phyloP scores from a whole-genome alignment of 2,329 filamentous ascomycete species.

The Raffaelea ambrosiae region DNA sequence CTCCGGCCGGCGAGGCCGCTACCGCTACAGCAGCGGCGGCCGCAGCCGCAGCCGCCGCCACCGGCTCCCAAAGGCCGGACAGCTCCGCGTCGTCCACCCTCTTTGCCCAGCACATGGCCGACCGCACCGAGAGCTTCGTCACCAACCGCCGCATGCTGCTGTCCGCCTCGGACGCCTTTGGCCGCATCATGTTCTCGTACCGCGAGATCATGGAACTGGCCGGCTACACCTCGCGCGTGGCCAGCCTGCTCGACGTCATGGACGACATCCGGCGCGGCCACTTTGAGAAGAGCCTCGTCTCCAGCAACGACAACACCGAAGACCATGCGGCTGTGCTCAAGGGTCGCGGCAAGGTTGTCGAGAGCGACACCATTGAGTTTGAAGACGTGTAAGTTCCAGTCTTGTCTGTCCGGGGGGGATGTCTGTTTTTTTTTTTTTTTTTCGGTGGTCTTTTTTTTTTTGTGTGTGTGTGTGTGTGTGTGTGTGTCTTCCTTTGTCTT shows the following conservation, averaged over 20 bases:
- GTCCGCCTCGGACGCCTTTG: constrained; percentile 90
- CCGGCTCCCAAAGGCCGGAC: not conserved
- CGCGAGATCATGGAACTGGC: constrained; percentile 95
- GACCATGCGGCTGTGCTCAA: constrained; percentile 76
- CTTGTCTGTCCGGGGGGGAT: too few species aligned
- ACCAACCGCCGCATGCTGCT: constrained; percentile 89
- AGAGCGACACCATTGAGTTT: constrained; percentile 79
- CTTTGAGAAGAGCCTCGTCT: constrained; percentile 95
- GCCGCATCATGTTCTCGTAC: constrained; percentile 95
- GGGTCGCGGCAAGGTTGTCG: constrained; percentile 71
- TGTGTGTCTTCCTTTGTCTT: not conserved
- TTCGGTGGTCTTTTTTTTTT: not conserved
- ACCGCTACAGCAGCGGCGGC: constrained; percentile 32
- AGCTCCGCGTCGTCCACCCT: not conserved
- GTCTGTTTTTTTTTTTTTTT: not conserved
- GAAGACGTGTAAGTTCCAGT: constrained; percentile 55
- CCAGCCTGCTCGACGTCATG: constrained; percentile 86
- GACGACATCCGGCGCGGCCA: constrained; percentile 82
- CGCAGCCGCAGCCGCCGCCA: not conserved
- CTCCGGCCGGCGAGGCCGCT: too few species aligned
- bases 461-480: not conserved
- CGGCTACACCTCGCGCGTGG: constrained; percentile 88
- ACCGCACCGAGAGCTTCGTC: constrained; percentile 71
- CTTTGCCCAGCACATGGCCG: constrained; percentile 49
- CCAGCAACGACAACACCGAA: constrained; percentile 70